Evolutionary conservation across 2,329 filamentous ascomycete genomes (phyloP), one percentile per base, ranked within the genome.

Genomic region (Ascochyta rabiei): DNA sequence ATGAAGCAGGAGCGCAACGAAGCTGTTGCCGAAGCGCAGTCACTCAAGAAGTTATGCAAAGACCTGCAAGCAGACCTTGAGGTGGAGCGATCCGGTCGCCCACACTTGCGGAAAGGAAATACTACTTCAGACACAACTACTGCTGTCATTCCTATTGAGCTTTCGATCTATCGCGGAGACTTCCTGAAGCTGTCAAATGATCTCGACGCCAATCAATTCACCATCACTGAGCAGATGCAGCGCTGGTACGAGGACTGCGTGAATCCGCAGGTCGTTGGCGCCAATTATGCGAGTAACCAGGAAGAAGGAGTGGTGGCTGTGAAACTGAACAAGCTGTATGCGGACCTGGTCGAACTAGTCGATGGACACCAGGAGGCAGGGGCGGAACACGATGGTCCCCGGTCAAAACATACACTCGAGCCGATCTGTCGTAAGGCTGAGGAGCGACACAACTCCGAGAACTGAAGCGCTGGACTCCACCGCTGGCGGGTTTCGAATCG

Each of bases 1-100:
- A 60, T 62, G 63, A 56, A 56, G 37, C 51, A 60, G 13, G 57
- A 62, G 28, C 50, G 53, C 13, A 59, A 64, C n/a, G 53, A 61
- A 12, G 56, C 60, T 24, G 18, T 57, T 13, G 59, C 57, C 5
- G 53, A 56, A 13, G 21, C 48, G 4, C 38, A 56, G 28, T 39
- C 57, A 18, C 50, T 57, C 15, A 38, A 37, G n/a, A 64, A 62
- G 40, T 28, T 50, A 7, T 58, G 46, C n/a, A 56, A 50, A 8
- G 31, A 42, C 1, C 52, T 68, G 16, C 51, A 52, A 9, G 48
- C 57, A 9, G 48, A 61, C 18, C 57, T 66, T 9, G 37, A 53
- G 8, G 23, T 58, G 13, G 60, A 64, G 45, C 42, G 42, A n/a
- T 59, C 48, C 10, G 63, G 60, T 13, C 28, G 12, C 15, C 52